Evolutionary conservation across 345 rosid genomes (phyloP), one percentile per base, ranked within the genome.

Genomic region (Carallia brachiata): DNA sequence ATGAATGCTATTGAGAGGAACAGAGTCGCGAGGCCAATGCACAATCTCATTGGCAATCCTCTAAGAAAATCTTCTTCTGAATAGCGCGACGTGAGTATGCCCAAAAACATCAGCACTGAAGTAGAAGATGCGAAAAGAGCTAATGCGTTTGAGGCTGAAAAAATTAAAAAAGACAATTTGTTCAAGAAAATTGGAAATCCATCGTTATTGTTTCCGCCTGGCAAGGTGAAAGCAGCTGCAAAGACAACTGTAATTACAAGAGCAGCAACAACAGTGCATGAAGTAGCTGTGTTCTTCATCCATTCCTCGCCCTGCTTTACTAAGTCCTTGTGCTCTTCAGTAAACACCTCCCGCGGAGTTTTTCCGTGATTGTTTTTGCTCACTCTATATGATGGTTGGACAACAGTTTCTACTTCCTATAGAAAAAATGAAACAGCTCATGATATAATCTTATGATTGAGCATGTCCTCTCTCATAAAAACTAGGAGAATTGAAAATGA

Each of bases 181-280:
- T 62, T 18, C n/a, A 18, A 62, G 23, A 17, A 39, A 5, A 60
- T 60, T 5, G 63, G 63, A 5, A 32, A 31, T n/a, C 63, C 63
- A 32, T 60, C 39, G 4, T 18, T 1, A 16, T 32, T 4, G 7
- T 32, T 60, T 17, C 63, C 63, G 65, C 50, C 63, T 16, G 63
- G 63, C 2, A 62, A 17, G 1, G 59, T 52, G 50, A 70, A 62
- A 62, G 52, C 32, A 17, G 52, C 52, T 9, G n/a, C 56, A 4
- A 69, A 60, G 6, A 52, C 27, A 3, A 31, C 18, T 30, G 54
- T 48, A 18, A 48, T 13, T 10, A 36, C 40, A 7, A 71, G 63
- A 18, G 74, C 31, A 7, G 63, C 57, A 28, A 71, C 69, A 18
- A 71, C 28, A 39, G 34, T 31, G 8, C 63, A 31, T 10, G 69